Evolutionary conservation across 306 rosid species (phyloP), one percentile per base, ranked within the genome.

Genomic region (Glycyrrhiza uralensis): DNA sequence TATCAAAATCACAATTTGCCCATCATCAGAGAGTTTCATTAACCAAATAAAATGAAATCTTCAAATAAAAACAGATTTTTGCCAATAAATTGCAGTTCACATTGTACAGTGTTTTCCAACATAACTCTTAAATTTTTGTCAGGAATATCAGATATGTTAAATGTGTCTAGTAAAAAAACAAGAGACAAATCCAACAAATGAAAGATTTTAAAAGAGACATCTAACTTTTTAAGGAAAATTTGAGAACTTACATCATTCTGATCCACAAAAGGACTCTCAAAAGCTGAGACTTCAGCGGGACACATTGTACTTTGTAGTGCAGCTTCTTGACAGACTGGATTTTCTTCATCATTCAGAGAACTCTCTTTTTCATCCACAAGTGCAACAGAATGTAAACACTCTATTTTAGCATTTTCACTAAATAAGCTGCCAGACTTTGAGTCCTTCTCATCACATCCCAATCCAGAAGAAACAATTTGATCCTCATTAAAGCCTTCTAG

Each of bases 161-260:
- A 55, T 14, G 69, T n/a, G 38, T 17, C 19, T n/a, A 18, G 45
- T 36, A 63, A 33, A 51, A 61, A 33, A 65, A 65, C 26, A 62
- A 19, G 20, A 35, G 22, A 56, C 56, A 73, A 67, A 41, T 24
- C 61, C 14, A 63, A 47, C 74, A 47, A 52, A 80, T 36, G 49
- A n/a, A 18, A 46, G 28, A 55, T 54, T 56, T 36, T 50, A 66
- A 24, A 42, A 24, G 15, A 30, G 26, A 14, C 42, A 30, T 36
- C 41, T 56, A 59, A 74, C 36, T 10, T 36, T 50, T 33, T 4
- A 19, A 28, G 49, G 64, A 33, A 68, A 83, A 66, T 59, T 29
- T 7, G 46, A 65, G 54, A 83, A 79, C 98, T 83, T 86, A 94
- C 99, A 50, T 79, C 80, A 71, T 52, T 71, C 76, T 80, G 85